A percentile compares a stretch with the other conserved stretches of the same genome.
Conservation (phyloP, 2,329 filamentous ascomycete species). For the Beauveria australis region DNA sequence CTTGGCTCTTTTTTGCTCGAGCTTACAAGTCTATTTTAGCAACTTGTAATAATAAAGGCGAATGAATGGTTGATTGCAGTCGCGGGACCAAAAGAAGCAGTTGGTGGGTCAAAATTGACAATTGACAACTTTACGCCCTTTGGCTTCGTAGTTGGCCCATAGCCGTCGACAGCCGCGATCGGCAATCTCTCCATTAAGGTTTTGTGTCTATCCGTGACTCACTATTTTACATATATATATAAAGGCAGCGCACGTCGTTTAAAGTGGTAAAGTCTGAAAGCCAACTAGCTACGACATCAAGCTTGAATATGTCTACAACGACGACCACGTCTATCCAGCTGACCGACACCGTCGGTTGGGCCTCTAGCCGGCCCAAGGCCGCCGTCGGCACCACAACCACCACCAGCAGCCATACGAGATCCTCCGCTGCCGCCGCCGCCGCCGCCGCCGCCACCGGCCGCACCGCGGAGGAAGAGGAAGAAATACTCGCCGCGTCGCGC, state of each 20-base stretch:
- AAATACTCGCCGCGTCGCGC: slow-evolving; percentile 32
- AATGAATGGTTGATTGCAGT: too few relatives aligned
- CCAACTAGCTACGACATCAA: background rate
- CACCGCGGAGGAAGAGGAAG: slow-evolving; percentile 9
- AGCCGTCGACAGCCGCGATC: background rate
- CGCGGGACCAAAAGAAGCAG: too few relatives aligned
- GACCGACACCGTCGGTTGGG: background rate
- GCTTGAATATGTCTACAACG: background rate
- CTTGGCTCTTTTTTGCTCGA: too few relatives aligned
- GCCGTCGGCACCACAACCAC: background rate
- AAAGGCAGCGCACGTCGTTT: background rate
- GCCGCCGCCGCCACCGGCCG: background rate
- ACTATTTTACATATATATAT: background rate
- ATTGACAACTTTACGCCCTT: background rate
- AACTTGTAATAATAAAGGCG: too few relatives aligned
- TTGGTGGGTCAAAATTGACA: too few relatives aligned
- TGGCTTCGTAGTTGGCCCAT: background rate
- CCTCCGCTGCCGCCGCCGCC: background rate
- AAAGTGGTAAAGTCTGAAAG: background rate
- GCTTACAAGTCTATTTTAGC: too few relatives aligned
- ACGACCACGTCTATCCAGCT: slow-evolving; percentile 6
- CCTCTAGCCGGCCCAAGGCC: background rate
- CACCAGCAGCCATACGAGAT: background rate
- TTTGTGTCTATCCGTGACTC: background rate
- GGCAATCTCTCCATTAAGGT: background rate